These are phyloP conservation scores for Trichoderma asperelloides DNA, from an alignment of 495 filamentous ascomycete genomes.

Conservation along the genomic window DNA sequence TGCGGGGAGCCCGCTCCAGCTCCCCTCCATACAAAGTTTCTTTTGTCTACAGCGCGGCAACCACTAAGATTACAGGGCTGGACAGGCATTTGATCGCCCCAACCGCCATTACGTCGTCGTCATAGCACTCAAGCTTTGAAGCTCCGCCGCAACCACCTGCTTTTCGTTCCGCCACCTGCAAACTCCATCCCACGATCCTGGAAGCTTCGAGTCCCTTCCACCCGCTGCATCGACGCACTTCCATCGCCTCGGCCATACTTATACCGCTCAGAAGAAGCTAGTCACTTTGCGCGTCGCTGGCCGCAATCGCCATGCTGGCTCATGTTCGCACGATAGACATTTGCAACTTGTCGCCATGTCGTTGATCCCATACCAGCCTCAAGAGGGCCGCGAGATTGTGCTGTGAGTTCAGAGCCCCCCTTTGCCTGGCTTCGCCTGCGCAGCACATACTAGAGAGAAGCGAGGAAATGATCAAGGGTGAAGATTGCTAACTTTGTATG, in stretches of 20 bases:
- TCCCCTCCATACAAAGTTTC: not conserved
- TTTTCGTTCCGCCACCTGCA: not conserved
- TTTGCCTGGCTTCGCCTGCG: conserved; percentile 7
- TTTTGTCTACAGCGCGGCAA: not conserved
- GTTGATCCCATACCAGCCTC: conserved; percentile 53
- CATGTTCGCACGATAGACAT: not conserved
- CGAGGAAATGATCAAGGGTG: not conserved
- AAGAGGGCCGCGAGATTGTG: conserved; percentile 54
- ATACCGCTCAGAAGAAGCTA: not conserved
- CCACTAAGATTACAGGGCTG: not conserved
- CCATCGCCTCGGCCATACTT: not conserved
- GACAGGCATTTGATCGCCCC: not conserved
- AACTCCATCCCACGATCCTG: not conserved
- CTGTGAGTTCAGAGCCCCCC: conserved; percentile 40
- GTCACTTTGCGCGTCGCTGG: not conserved
- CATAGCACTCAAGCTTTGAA: not conserved
- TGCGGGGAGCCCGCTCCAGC: too few species aligned
- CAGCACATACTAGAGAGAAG: not conserved
- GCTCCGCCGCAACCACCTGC: not conserved
- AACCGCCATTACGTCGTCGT: not conserved
- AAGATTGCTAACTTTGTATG: conserved; percentile 1
- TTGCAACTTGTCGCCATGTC: conserved; percentile 40
- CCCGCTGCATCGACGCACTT: not conserved
- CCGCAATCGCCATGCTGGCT: conserved; percentile 1
- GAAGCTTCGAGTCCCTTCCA: not conserved